phyloP scores from a whole-genome alignment of 2,329 filamentous ascomycete species.

The Lanzia echinophila region DNA sequence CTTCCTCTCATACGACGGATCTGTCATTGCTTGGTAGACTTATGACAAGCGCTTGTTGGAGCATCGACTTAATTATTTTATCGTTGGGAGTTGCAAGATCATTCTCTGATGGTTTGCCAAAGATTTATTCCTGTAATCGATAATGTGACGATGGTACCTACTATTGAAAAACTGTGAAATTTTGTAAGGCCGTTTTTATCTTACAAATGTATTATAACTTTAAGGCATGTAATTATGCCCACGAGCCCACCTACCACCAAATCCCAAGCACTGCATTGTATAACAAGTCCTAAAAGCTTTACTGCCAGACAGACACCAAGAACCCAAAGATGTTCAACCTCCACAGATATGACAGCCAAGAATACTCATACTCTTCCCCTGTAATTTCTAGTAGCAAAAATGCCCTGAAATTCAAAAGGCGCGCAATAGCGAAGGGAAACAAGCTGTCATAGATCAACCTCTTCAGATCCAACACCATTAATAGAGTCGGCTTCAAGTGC shows the following conservation, averaged over 20 bases:
- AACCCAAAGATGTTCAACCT: neutral
- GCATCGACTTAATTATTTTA: neutral
- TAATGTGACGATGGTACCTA: too few species aligned
- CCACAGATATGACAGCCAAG: too few species aligned
- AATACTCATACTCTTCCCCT: too few species aligned
- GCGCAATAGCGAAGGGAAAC: neutral
- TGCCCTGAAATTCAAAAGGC: neutral
- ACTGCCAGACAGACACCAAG: neutral
- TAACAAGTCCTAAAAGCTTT: neutral
- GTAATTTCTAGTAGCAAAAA: neutral
- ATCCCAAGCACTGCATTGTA: neutral
- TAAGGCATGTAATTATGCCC: neutral
- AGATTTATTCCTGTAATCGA: too few species aligned
- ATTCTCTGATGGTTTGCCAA: too few species aligned
- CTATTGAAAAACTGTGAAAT: too few species aligned
- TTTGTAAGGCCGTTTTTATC: too few species aligned
- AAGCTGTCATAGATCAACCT: neutral
- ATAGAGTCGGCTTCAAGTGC: neutral
- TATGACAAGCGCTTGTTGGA: neutral
- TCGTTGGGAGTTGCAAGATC: neutral
- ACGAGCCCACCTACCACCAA: too few species aligned
- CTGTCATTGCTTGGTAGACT: conserved; percentile 17
- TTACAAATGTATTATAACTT: too few species aligned
- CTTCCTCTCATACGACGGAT: conserved; percentile 22
- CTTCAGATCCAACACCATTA: neutral